Evolutionary conservation across 768 basidiomycete species (phyloP).

Genomic region (Xanthoconium purpureum): DNA sequence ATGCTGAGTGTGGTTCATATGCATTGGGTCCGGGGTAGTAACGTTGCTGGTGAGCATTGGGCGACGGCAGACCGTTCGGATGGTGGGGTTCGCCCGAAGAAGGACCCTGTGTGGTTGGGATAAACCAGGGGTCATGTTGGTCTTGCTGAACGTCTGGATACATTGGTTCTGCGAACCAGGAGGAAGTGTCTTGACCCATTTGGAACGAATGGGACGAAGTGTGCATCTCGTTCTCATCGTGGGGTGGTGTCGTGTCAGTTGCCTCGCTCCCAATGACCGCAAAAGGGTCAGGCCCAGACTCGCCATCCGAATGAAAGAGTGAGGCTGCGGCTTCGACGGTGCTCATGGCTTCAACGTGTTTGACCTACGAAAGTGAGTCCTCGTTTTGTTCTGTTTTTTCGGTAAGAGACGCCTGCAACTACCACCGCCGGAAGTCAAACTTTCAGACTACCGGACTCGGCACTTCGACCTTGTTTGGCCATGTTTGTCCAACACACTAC

Average conservation of each 20-base stretch:
- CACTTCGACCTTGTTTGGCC: slow-evolving; percentile 23
- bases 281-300: slow-evolving; percentile 62
- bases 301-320: slow-evolving; percentile 65
- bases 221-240: slow-evolving; percentile 22
- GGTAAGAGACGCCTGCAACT: neutral
- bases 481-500: slow-evolving; percentile 16
- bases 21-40: slow-evolving; percentile 30
- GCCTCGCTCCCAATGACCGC: slow-evolving; percentile 49
- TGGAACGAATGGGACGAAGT: slow-evolving; percentile 23
- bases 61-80: slow-evolving; percentile 8
- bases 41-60: slow-evolving; percentile 31
- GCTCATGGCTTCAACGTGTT: slow-evolving; percentile 49
- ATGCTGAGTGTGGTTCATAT: slow-evolving; percentile 22
- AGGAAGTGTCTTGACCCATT: slow-evolving; percentile 38
- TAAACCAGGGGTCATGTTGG: slow-evolving; percentile 27
- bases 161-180: slow-evolving; percentile 38
- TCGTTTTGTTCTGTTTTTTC: slow-evolving; percentile 15
- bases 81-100: slow-evolving; percentile 15
- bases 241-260: slow-evolving; percentile 30
- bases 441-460: neutral
- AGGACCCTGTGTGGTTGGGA: slow-evolving; percentile 20
- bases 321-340: slow-evolving; percentile 76
- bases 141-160: slow-evolving; percentile 27
- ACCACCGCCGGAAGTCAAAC: neutral
- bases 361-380: slow-evolving; percentile 8